Evolutionary conservation across 176 grass and related monocot species (phyloP), one percentile per base, ranked within the genome.

Genomic region (Carex kokanica): DNA sequence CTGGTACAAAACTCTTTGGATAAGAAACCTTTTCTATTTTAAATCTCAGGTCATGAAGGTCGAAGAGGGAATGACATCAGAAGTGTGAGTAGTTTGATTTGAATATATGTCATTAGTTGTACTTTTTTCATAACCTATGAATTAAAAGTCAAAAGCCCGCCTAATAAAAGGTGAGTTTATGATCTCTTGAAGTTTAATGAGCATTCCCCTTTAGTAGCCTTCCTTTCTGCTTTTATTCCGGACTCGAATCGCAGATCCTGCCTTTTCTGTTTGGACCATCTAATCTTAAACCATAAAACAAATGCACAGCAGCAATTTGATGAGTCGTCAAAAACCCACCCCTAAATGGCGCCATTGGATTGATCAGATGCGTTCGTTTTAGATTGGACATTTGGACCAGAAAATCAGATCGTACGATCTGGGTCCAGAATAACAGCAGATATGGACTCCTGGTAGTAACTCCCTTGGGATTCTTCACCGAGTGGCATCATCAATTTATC

Each of bases 1-100:
- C 49, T 77, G 72, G 47, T 77, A 77, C 25, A 18, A 6, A 77
- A 77, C 45, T 18, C 14, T 77, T 55, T 55, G 49, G 6, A 55
- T 77, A 41, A 75, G 71, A 31, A 32, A 41, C 18, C 29, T 62
- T 77, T 74, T 3, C 11, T 54, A 55, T 55, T 55, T 17, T 89
- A 18, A 86, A 89, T 89, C 17, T 73, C 86, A 99, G 96, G 83
- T 99, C 78, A 87, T 99, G 91, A 99, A 95, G 88, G 91, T 99
- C 56, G 96, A 99, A 83, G 96, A 90, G 72, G 93, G 93, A 84
- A 93, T 99, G 91, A 92, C 91, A 87, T 78, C 91, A 68, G 96
- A 99, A 78, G 90, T 93, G 96, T 99, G 89, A 99, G 96, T 91
- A 40, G 21, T 78, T 88, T 11, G 41, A 79, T 20, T 52, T 74